Evolutionary conservation across 2,329 filamentous ascomycete genomes (phyloP).

Genomic region (Daldinia sp.): DNA sequence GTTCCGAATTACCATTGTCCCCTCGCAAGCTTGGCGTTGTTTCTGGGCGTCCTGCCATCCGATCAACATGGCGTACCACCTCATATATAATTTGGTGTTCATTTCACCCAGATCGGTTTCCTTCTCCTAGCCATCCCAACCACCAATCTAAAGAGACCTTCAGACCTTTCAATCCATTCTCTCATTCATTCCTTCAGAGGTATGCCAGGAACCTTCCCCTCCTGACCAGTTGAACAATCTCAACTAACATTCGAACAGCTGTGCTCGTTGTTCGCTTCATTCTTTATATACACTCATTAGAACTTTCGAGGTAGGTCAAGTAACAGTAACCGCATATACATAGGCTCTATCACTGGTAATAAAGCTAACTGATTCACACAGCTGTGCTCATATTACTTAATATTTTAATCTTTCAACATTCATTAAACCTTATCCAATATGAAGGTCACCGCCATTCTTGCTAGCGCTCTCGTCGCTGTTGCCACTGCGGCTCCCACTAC

Average conservation of each 20-base stretch:
- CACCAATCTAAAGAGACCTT: slow-evolving; percentile 52
- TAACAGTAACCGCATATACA: background rate
- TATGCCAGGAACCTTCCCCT: slow-evolving; percentile 45
- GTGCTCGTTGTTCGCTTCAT: slow-evolving; percentile 62
- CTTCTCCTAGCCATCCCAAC: slow-evolving; percentile 51
- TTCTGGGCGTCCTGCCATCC: slow-evolving; percentile 46
- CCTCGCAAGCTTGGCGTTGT: slow-evolving; percentile 47
- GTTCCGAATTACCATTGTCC: slow-evolving; percentile 55
- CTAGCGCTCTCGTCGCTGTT: slow-evolving; percentile 60
- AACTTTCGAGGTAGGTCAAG: slow-evolving; percentile 56
- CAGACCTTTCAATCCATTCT: slow-evolving; percentile 52
- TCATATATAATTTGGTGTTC: slow-evolving; percentile 56
- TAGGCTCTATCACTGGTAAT: background rate
- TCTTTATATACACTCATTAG: slow-evolving; percentile 56
- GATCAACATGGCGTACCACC: slow-evolving; percentile 41
- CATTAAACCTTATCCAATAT: slow-evolving; percentile 57
- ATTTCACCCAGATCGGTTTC: slow-evolving; percentile 40
- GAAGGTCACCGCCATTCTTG: slow-evolving; percentile 62
- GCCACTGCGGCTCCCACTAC: slow-evolving; percentile 58
- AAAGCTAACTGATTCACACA: slow-evolving; percentile 47
- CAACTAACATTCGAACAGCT: slow-evolving; percentile 54
- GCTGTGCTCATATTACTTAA: slow-evolving; percentile 61
- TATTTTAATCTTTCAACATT: slow-evolving; percentile 48
- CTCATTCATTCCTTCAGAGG: slow-evolving; percentile 63
- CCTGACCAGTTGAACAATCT: slow-evolving; percentile 11